Conservation (phyloP, 768 basidiomycete species). For the Panellus pusillus region DNA sequence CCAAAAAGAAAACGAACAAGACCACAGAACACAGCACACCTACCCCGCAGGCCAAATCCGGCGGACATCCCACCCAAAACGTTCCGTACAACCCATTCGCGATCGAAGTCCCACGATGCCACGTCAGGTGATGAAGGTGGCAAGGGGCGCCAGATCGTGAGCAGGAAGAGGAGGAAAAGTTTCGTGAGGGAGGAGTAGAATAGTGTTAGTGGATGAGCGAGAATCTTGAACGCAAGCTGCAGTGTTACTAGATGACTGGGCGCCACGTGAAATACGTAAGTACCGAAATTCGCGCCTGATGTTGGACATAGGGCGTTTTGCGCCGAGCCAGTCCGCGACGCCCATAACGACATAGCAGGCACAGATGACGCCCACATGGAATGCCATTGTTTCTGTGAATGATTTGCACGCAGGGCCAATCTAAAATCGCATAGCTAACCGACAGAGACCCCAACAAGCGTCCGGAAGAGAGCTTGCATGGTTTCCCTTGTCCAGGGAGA, state of each 20-base stretch:
- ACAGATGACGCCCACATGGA: conserved; percentile 65
- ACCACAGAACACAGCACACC: conserved; percentile 12
- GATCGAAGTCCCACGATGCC: conserved; percentile 43
- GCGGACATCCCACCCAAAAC: conserved; percentile 84
- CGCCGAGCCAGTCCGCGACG: conserved; percentile 35
- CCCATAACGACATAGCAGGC: conserved; percentile 55
- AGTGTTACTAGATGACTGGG: too few relatives aligned
- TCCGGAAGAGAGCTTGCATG: conserved; percentile 49
- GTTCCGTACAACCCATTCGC: conserved; percentile 84
- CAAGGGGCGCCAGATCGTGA: conserved; percentile 76
- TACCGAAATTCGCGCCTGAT: conserved; percentile 67
- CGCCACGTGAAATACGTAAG: not conserved
- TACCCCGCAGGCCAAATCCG: conserved; percentile 82
- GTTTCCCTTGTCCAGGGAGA: conserved; percentile 57
- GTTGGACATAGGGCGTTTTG: conserved; percentile 39
- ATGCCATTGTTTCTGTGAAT: conserved; percentile 68
- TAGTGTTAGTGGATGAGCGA: conserved; percentile 74
- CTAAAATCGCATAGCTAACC: conserved; percentile 39
- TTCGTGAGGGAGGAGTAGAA: conserved; percentile 86
- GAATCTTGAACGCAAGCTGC: conserved; percentile 40
- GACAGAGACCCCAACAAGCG: conserved; percentile 62
- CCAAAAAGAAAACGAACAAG: not conserved
- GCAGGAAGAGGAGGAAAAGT: conserved; percentile 76
- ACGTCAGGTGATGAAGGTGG: conserved; percentile 20
- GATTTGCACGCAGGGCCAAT: not conserved